Evolutionary conservation across 2,329 filamentous ascomycete genomes (phyloP).

Genomic region (Raffaelea ambrosiae): DNA sequence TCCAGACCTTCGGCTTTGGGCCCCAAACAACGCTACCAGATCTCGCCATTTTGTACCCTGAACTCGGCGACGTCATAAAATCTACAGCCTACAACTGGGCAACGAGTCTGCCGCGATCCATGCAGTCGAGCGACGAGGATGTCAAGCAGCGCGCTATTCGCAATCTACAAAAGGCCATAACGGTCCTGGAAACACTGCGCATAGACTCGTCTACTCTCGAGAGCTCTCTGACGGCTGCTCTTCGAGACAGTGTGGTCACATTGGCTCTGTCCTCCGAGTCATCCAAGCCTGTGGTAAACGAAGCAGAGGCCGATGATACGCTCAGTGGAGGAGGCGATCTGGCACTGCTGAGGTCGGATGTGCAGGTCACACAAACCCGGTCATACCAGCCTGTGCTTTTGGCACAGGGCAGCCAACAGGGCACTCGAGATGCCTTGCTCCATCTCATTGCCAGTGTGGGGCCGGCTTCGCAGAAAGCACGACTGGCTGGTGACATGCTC

Average conservation of each 20-base stretch:
- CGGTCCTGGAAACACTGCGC: slow-evolving; percentile 54
- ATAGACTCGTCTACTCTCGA: slow-evolving; percentile 59
- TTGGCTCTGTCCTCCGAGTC: slow-evolving; percentile 24
- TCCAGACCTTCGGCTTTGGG: slow-evolving; percentile 4
- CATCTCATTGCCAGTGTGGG: slow-evolving; percentile 50
- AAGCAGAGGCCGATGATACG: slow-evolving; percentile 13
- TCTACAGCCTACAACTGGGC: slow-evolving; percentile 73
- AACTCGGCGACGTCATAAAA: slow-evolving; percentile 50
- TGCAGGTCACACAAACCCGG: slow-evolving; percentile 11
- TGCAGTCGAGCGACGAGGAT: slow-evolving; percentile 78
- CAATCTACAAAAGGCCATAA: slow-evolving; percentile 67
- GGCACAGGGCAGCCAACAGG: slow-evolving; percentile 55
- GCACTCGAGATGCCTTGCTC: slow-evolving; percentile 48
- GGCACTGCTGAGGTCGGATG: slow-evolving; percentile 19
- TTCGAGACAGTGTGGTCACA: slow-evolving; percentile 64
- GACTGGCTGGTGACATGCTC: slow-evolving; percentile 57
- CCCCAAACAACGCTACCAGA: slow-evolving; percentile 32
- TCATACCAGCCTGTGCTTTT: slow-evolving; percentile 55
- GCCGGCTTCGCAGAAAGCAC: slow-evolving; percentile 48
- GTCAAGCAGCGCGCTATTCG: slow-evolving; percentile 63
- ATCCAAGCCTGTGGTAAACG: slow-evolving; percentile 20
- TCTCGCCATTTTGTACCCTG: slow-evolving; percentile 44
- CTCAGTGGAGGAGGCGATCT: slow-evolving; percentile 10
- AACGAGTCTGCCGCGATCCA: slow-evolving; percentile 66
- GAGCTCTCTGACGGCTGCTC: slow-evolving; percentile 54